phyloP scores from a whole-genome alignment of 1,284 basidiomycete genomes.

The Serendipita sp. region DNA sequence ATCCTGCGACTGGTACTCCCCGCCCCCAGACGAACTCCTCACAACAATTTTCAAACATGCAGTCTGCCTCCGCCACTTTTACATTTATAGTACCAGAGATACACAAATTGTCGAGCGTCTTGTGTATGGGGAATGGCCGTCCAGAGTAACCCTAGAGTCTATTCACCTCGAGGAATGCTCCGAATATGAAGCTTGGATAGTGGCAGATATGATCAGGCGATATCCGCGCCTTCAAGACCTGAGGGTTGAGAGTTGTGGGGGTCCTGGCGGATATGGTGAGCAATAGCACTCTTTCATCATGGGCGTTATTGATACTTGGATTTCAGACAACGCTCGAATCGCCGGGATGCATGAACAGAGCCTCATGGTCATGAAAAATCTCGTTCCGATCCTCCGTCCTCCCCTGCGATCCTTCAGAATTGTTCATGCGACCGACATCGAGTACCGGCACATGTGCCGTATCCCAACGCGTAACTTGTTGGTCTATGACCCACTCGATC shows the following conservation, averaged over 20 bases:
- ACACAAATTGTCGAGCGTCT: neutral
- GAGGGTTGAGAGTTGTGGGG: neutral
- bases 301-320: neutral
- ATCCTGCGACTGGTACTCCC: neutral
- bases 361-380: neutral
- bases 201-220: neutral
- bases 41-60: neutral
- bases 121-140: neutral
- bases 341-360: neutral
- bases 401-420: neutral
- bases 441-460: neutral
- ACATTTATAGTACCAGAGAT: neutral
- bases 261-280: neutral
- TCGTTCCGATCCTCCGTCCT: neutral
- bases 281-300: neutral
- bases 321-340: neutral
- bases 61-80: neutral
- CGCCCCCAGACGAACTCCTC: neutral
- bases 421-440: conserved; percentile 1
- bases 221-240: neutral
- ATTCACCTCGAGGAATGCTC: neutral
- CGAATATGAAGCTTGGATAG: neutral
- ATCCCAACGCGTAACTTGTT: neutral
- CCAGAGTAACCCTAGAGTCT: neutral
- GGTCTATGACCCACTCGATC: conserved; percentile 1